Evolutionary conservation across 352 stramenopile genomes (phyloP).

Genomic region (Pythium chondricola): DNA sequence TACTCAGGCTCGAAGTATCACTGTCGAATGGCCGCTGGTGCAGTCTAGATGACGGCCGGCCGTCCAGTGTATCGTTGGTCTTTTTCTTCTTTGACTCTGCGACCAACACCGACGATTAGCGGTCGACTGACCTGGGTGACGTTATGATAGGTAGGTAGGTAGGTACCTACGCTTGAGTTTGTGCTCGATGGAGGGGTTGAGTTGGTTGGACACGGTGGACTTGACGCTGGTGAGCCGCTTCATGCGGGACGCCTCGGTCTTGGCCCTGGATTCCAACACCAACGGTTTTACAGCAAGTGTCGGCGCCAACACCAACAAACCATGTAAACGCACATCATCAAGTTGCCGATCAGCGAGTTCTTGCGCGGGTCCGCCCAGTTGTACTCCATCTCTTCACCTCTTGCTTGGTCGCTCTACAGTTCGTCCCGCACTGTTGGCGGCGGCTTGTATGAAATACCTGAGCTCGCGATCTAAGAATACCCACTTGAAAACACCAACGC

Average conservation of each 20-base stretch:
- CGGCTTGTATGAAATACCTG: too few species aligned
- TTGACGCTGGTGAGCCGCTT: conserved; percentile 69
- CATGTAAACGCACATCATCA: conserved; percentile 59
- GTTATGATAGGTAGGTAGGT: too few species aligned
- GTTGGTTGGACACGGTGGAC: conserved; percentile 71
- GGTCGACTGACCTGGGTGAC: too few species aligned
- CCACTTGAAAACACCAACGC: too few species aligned
- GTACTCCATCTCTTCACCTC: conserved; percentile 48
- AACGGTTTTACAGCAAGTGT: background rate
- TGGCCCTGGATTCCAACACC: conserved; percentile 35
- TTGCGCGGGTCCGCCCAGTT: conserved; percentile 83
- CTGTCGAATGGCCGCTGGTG: conserved; percentile 19
- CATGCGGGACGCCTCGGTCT: conserved; percentile 57
- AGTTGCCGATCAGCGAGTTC: conserved; percentile 58
- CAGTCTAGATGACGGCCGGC: conserved; percentile 16
- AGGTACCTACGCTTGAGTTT: conserved; percentile 70
- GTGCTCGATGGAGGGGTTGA: conserved; percentile 51
- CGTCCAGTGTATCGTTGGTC: background rate
- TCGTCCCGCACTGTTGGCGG: too few species aligned
- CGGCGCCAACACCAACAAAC: background rate
- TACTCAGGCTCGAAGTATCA: too few species aligned
- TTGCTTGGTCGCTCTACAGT: too few species aligned
- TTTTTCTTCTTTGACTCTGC: conserved; percentile 21
- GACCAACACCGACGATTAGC: too few species aligned
- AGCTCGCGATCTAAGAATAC: too few species aligned